Conservation (phyloP, 495 filamentous ascomycete species). For the Usnea hakonensis region DNA sequence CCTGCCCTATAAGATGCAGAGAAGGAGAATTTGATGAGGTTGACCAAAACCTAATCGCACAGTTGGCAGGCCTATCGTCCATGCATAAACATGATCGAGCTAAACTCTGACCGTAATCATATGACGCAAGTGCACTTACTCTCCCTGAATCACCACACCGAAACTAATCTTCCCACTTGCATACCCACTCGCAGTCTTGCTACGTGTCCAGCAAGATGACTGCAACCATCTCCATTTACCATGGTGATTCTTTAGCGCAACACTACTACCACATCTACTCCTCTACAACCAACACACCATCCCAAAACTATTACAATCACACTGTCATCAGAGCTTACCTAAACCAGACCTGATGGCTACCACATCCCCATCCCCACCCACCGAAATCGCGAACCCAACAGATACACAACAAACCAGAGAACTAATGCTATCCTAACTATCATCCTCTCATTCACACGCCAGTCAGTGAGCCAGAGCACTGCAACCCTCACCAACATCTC, state of each 20-base stretch:
- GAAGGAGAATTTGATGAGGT: neutral
- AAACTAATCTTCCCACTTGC: neutral
- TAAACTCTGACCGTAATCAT: conserved; percentile 1
- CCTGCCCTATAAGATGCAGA: neutral
- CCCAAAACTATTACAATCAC: neutral
- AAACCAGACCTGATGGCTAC: neutral
- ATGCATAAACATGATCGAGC: neutral
- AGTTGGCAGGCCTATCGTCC: neutral
- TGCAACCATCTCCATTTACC: neutral
- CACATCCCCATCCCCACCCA: neutral
- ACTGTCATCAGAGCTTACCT: neutral
- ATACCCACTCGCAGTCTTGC: neutral
- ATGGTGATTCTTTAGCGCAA: neutral
- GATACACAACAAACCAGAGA: neutral
- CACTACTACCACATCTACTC: too few relatives aligned
- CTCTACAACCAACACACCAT: neutral
- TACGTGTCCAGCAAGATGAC: neutral
- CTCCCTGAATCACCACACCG: too few relatives aligned
- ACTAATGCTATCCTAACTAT: neutral
- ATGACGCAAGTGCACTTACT: neutral
- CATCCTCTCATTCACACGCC: neutral
- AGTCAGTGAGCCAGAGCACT: neutral
- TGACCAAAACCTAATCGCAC: neutral
- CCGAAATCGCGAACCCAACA: neutral
- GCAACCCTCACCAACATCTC: neutral